Evolutionary conservation across 2,329 filamentous ascomycete species (phyloP).

Genomic region (Ophiocordyceps polyrhachis-furcata): DNA sequence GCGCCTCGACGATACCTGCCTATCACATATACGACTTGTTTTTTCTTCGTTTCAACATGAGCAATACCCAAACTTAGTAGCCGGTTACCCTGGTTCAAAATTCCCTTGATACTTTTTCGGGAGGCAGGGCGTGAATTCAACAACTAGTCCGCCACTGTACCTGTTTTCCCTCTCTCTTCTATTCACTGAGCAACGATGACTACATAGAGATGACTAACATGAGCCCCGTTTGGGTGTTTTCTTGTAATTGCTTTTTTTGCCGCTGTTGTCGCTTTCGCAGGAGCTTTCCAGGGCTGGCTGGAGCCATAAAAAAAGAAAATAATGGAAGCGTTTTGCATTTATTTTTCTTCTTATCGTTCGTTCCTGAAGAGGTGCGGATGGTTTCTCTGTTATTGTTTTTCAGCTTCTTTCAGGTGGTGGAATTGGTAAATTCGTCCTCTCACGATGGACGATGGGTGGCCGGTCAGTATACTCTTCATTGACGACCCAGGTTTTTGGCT

Average conservation of each 20-base stretch:
- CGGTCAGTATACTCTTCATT: neutral
- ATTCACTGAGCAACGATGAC: neutral
- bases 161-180: neutral
- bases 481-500: neutral
- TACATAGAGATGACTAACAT: neutral
- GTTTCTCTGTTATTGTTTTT: neutral
- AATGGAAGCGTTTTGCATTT: neutral
- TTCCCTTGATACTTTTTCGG: neutral
- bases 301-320: neutral
- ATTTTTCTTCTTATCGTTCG: neutral
- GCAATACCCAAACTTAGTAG: constrained; percentile 10
- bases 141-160: no score
- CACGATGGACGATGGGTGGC: neutral
- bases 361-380: neutral
- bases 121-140: neutral
- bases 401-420: neutral
- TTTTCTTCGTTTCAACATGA: constrained; percentile 6
- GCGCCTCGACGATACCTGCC: neutral
- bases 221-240: neutral
- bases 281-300: neutral
- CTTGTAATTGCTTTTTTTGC: neutral
- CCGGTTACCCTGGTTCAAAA: neutral
- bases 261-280: neutral
- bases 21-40: no score
- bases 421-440: neutral